Evolutionary conservation across 352 stramenopile genomes (phyloP), one percentile per base, ranked within the genome.

Genomic region (Plasmopara muralis): DNA sequence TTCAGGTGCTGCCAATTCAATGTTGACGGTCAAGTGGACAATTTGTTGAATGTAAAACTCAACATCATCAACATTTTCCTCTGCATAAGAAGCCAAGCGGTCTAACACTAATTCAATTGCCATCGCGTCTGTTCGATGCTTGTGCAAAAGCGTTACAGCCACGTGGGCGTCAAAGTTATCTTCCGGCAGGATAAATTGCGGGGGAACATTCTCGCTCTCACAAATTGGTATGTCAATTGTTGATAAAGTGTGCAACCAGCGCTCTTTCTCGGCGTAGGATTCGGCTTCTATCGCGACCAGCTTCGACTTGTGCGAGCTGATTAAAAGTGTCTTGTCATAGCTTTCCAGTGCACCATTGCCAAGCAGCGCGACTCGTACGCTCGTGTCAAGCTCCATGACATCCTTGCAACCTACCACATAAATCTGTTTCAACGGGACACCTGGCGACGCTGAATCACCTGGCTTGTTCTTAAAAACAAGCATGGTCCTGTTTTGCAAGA

Each of bases 31-130:
- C 15, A 89, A 58, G 40, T 89, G 81, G 39, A 88, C 71, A 54
- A 92, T 86, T 41, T 89, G 78, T 48, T 82, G 78, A 28, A 89
- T 74, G 62, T 91, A 91, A 49, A 91, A 89, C 53, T 89, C 81
- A 6, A 89, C 80, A 44, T 90, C 80, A 38, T 88, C 80, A 16
- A 89, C 72, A 50, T 85, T 82, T 9, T 70, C 42, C 35, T 85
- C 75, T 2, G 72, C 69, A 50, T 91, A 89, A 15, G 79, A 62
- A 4, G 68, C 65, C 14, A 89, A 56, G 0, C 77, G 74, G 48
- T 87, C 80, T 13, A 91, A 72, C 9, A 89, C 64, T 29, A 87
- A 54, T 44, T 86, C 77, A 0, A 67, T 81, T 18, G 73, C 77
- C 25, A 77, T 49, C 8, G 60, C 49, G n/a, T 91, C 87, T 40